These are phyloP conservation scores for Heterobasidion occidentale DNA, from an alignment of 1,284 basidiomycete species.

Conservation along the genomic window DNA sequence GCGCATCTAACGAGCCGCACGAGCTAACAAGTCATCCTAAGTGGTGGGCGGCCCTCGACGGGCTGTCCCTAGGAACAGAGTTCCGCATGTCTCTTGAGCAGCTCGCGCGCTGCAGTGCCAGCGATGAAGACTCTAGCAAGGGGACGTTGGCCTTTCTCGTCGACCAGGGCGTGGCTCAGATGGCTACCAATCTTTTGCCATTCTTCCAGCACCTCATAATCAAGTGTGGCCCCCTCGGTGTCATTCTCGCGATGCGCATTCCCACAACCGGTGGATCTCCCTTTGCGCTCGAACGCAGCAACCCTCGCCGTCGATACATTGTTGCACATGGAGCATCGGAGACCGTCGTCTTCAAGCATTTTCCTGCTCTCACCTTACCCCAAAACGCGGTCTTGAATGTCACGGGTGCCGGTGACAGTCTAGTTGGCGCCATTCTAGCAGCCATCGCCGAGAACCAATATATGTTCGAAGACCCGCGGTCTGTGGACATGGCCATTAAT, in stretches of 20 bases:
- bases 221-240: constrained; percentile 72
- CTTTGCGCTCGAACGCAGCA: constrained; percentile 43
- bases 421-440: constrained; percentile 72
- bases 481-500: constrained; percentile 35
- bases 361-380: constrained; percentile 45
- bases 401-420: constrained; percentile 87
- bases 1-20: constrained; percentile 34
- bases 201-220: constrained; percentile 77
- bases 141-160: constrained; percentile 58
- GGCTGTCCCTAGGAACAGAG: constrained; percentile 49
- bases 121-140: constrained; percentile 26
- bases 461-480: constrained; percentile 33
- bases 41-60: constrained; percentile 65
- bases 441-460: constrained; percentile 35
- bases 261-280: constrained; percentile 28
- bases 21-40: constrained; percentile 41
- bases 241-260: constrained; percentile 56
- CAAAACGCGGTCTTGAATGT: constrained; percentile 55
- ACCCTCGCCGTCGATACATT: constrained; percentile 37
- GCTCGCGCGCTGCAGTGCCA: constrained; percentile 39
- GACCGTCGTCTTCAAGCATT: constrained; percentile 62
- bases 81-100: constrained; percentile 62
- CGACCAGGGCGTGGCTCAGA: constrained; percentile 64
- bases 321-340: constrained; percentile 41
- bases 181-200: constrained; percentile 73